Evolutionary conservation across 2,329 filamentous ascomycete species (phyloP), one percentile per base, ranked within the genome.

Genomic region (Trichophyton rubrum): DNA sequence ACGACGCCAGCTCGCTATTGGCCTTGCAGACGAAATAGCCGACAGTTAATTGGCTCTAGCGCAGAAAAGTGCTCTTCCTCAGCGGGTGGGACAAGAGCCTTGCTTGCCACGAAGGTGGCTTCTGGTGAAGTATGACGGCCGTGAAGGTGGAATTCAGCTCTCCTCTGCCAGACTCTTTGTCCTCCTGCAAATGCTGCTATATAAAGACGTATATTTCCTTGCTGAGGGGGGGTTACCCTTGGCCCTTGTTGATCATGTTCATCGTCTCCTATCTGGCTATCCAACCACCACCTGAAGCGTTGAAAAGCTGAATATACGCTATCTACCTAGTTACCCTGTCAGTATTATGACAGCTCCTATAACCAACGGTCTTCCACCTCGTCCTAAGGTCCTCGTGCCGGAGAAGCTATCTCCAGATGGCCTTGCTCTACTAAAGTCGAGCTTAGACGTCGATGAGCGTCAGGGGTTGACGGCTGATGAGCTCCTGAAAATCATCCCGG

Each of bases 331-430:
- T n/a, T 7, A n/a, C n/a, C n/a, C 13, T 4, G 40, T n/a, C 3
- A 43, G 20, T 8, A 43, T 43, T 9, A 43, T 22, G n/a, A 20
- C 43, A 7, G 6, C 17, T 5, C 17, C n/a, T 47, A 11, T 47
- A 47, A 20, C 9, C n/a, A 47, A 47, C 43, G 43, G 20, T 24
- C 7, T 24, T 3, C 20, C 43, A 20, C 17, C 20, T 20, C 73
- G 70, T 45, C 74, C 78, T 1, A 82, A 79, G 68, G 77, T 91
- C 63, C 81, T 93, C 30, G 87, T 91, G 45, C 85, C 88, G 0
- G 88, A 92, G 69, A 90, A 90, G 71, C 81, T 92, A 51, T 91
- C 88, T 0, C 78, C 84, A n/a, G 88, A 92, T 71, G 88, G 88
- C 9, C 78, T 92, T 17, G 82, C 85, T 17, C 75, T 91, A 20